Conservation (phyloP, 2,329 filamentous ascomycete genomes). For the Ceratocystis cacaofunesta region DNA sequence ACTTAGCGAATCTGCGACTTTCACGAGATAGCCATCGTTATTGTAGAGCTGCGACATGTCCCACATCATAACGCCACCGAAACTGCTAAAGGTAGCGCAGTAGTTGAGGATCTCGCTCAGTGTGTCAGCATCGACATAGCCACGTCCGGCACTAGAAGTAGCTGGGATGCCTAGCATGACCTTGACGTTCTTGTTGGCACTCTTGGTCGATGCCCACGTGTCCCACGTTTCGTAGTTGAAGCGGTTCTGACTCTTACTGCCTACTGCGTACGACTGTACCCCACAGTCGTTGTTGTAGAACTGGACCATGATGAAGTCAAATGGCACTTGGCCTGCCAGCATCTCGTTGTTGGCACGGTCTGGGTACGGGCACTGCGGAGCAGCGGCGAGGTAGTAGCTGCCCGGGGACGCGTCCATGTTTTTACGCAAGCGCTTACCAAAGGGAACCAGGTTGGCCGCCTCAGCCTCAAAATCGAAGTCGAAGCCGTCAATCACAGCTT, state of each 20-base stretch:
- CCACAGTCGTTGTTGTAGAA: constrained; percentile 47
- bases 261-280: constrained; percentile 31
- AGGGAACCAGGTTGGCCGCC: constrained; percentile 21
- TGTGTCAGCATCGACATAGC: constrained; percentile 26
- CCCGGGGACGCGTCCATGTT: constrained; percentile 32
- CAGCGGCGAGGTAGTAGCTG: constrained; percentile 28
- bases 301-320: constrained; percentile 33
- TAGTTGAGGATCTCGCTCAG: constrained; percentile 28
- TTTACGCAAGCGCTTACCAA: constrained; percentile 26
- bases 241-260: constrained; percentile 22
- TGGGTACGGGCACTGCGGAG: constrained; percentile 31
- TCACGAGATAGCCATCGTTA: constrained; percentile 41
- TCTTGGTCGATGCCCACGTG: constrained; percentile 43
- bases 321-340: constrained; percentile 26
- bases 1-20: constrained; percentile 27
- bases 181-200: constrained; percentile 37
- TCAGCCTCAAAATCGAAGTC: constrained; percentile 29
- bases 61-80: constrained; percentile 34
- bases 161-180: constrained; percentile 33
- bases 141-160: constrained; percentile 25
- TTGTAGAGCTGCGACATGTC: constrained; percentile 30
- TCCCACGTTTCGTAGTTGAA: constrained; percentile 39
- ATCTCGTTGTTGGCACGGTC: constrained; percentile 26
- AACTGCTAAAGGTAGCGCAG: constrained; percentile 25
- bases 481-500: constrained; percentile 27